Base-by-base conservation (phyloP, 2,329 filamentous ascomycete species). In the Didymella glomerata region DNA sequence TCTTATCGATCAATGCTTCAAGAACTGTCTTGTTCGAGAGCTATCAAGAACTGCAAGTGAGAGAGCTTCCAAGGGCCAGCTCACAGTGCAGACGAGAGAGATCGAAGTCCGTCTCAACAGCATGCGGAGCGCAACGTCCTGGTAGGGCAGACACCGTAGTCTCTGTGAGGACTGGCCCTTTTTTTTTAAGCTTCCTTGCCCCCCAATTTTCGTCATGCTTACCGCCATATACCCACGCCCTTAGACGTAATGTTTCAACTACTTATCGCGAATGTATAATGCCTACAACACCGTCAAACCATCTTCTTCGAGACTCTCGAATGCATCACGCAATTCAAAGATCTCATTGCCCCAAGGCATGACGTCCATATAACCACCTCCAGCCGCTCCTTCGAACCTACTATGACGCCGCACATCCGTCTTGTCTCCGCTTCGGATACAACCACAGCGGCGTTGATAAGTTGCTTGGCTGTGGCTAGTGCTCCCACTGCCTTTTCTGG, bases 1-100 rank as follows among this genome's bases (percentile, higher is more conserved):
- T 4, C 20, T 75, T 0, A 65, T 76, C 2, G 69, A 75, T 38
- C 70, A 71, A 55, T 75, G 70, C 34, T 56, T 75, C 44, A 68
- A 65, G 56, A 76, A 75, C 52, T 76, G 74, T 38, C 45, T 75
- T 36, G 62, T 63, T 28, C 63, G 74, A 38, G 74, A 76, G 46
- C 53, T 72, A n/a, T 69, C 60, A 36, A 63, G 72, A 7, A 69
- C 63, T 30, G 64, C 64, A 44, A 42, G 32, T 20, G 51, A 54
- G 32, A 51, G 38, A 38, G 20, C n/a, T 9, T 57, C 58, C 47
- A 66, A 65, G 48, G 62, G 50, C 8, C 61, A 63, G 24, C 48
- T 67, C 3, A 54, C 62, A 1, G 59, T 70, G 42, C 56, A 62
- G 22, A 59, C 62, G 27, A 55, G 40, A 28, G 61, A 68, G 44